Percentiles rank a stretch among this genome's conserved stretches.
Evolutionary conservation across 2,329 filamentous ascomycete genomes (phyloP).

Genomic region (Lithohypha guttulata): DNA sequence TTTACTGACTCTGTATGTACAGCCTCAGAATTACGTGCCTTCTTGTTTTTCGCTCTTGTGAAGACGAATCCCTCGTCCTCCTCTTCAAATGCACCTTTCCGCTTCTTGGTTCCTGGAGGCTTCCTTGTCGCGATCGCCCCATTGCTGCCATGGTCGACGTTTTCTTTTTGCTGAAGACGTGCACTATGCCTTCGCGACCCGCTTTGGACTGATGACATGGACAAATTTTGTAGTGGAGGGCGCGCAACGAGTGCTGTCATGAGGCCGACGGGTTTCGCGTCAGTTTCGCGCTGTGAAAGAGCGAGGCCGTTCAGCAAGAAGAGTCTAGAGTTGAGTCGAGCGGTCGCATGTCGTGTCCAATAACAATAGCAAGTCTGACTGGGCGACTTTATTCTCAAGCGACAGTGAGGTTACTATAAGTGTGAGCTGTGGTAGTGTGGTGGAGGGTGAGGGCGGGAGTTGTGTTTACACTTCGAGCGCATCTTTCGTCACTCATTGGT

Average conservation of each 20-base stretch:
- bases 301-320: too few species aligned
- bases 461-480: too few species aligned
- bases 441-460: too few species aligned
- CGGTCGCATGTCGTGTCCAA: slow-evolving; percentile 2
- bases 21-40: slow-evolving; percentile 29
- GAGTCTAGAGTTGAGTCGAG: too few species aligned
- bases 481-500: too few species aligned
- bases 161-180: slow-evolving; percentile 29
- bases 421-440: too few species aligned
- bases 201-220: slow-evolving; percentile 24
- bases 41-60: slow-evolving; percentile 52
- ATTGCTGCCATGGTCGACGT: slow-evolving; percentile 12
- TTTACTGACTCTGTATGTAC: too few species aligned
- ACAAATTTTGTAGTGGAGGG: slow-evolving; percentile 24
- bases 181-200: slow-evolving; percentile 24
- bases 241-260: slow-evolving; percentile 26
- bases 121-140: slow-evolving; percentile 15
- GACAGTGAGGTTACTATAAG: background rate
- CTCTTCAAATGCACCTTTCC: slow-evolving; percentile 52
- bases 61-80: slow-evolving; percentile 70
- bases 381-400: background rate
- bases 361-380: background rate
- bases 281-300: background rate
- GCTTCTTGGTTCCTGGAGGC: slow-evolving; percentile 27
- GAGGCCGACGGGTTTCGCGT: slow-evolving; percentile 11